Evolutionary conservation across 352 stramenopile species (phyloP).

Genomic region (Phytophthora boehmeriae): DNA sequence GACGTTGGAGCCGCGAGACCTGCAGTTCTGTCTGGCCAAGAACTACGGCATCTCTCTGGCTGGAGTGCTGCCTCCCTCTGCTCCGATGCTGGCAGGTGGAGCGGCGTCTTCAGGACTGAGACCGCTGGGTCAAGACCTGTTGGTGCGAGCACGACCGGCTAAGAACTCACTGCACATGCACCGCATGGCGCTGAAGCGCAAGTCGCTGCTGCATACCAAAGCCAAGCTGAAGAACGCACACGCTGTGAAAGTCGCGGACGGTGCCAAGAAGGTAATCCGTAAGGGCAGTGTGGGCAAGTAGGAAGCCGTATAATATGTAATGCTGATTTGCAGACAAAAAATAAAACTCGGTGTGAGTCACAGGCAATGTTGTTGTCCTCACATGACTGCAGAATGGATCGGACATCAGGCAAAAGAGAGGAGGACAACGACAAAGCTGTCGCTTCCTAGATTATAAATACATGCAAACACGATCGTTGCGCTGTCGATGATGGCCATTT

Average conservation of each 20-base stretch:
- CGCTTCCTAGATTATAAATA: too few species aligned
- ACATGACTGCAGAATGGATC: too few species aligned
- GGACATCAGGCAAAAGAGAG: too few species aligned
- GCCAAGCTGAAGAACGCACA: conserved; percentile 53
- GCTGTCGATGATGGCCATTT: not conserved
- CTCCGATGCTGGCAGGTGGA: not conserved
- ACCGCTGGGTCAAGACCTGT: conserved; percentile 59
- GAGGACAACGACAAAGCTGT: too few species aligned
- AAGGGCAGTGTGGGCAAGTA: conserved; percentile 60
- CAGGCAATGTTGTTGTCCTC: not conserved
- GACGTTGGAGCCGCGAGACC: conserved; percentile 69
- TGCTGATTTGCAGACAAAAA: not conserved
- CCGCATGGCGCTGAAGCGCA: conserved; percentile 77
- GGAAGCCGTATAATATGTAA: not conserved
- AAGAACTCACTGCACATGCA: conserved; percentile 89
- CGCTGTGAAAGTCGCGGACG: conserved; percentile 42
- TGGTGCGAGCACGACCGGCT: conserved; percentile 56
- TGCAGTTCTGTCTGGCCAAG: conserved; percentile 86
- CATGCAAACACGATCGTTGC: too few species aligned
- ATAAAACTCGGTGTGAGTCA: conserved; percentile 16
- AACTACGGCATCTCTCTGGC: conserved; percentile 87
- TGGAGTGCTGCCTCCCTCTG: conserved; percentile 45
- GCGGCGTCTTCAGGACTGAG: conserved; percentile 34
- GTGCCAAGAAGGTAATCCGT: conserved; percentile 52
- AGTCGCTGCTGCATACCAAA: conserved; percentile 62